These are phyloP conservation scores for Brachypodium distachyon DNA, from an alignment of 202 grass and related monocot genomes.

Conservation along the genomic window DNA sequence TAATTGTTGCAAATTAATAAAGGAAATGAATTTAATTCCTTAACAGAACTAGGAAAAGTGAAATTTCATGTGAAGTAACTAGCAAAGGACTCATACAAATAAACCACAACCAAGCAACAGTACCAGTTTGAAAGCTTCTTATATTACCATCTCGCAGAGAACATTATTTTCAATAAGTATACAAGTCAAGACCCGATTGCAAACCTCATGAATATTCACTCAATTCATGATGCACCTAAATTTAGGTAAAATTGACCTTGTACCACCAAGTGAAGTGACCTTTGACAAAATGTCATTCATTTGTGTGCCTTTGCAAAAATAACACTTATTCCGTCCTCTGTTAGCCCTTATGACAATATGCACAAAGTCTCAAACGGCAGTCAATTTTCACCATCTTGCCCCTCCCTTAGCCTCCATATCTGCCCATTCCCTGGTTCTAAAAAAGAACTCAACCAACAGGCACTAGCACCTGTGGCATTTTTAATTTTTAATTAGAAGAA, in stretches of 20 bases:
- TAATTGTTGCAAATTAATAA: neutral
- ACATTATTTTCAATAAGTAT: neutral
- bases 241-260: neutral
- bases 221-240: neutral
- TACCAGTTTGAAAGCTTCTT: neutral
- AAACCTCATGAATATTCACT: neutral
- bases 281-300: neutral
- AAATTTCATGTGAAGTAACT: neutral
- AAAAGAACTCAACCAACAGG: no score
- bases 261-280: neutral
- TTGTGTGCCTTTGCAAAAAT: neutral
- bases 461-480: no score
- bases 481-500: no score
- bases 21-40: neutral
- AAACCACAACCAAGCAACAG: neutral
- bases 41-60: neutral
- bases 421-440: neutral
- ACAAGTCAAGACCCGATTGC: neutral
- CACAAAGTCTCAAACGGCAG: neutral
- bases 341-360: neutral
- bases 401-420: neutral
- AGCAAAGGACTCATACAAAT: neutral
- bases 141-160: neutral
- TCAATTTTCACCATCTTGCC: neutral
- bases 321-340: neutral